phyloP scores from a whole-genome alignment of 176 grass and related monocot genomes.

The Musa schizocarpa region DNA sequence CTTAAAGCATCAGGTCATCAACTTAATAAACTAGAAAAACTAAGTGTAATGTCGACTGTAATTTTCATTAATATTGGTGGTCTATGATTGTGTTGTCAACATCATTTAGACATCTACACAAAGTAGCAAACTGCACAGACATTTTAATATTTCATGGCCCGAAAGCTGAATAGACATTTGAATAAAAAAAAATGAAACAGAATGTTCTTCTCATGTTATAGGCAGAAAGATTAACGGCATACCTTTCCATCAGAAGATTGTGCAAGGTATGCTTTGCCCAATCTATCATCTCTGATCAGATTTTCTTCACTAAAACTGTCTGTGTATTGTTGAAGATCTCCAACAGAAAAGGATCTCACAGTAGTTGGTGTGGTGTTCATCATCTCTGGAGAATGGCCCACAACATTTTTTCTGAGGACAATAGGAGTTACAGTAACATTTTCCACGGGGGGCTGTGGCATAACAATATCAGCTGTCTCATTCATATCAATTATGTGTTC shows the following conservation, averaged over 20 bases:
- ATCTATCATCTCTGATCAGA: conserved; percentile 73
- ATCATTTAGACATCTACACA: not conserved
- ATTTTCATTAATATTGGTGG: not conserved
- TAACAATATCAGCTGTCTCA: conserved; percentile 38
- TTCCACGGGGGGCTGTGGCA: conserved; percentile 29
- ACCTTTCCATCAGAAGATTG: conserved; percentile 87
- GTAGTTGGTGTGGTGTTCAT: conserved; percentile 40
- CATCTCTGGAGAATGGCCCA: conserved; percentile 32
- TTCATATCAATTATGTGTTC: conserved; percentile 62
- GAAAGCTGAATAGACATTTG: no score
- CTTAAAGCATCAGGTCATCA: not conserved
- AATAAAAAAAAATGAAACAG: not conserved
- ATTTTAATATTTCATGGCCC: not conserved
- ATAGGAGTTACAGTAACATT: conserved; percentile 31
- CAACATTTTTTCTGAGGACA: conserved; percentile 40
- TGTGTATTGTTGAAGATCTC: conserved; percentile 79
- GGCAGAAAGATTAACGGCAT: conserved; percentile 7
- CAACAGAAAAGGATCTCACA: conserved; percentile 67
- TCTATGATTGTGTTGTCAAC: not conserved
- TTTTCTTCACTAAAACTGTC: conserved; percentile 81
- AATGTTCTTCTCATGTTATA: not conserved
- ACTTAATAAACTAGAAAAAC: not conserved
- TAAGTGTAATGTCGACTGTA: not conserved
- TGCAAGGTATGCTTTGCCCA: conserved; percentile 81
- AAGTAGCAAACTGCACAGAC: not conserved